phyloP scores from a whole-genome alignment of 768 basidiomycete species.

The Mycena galericulata region DNA sequence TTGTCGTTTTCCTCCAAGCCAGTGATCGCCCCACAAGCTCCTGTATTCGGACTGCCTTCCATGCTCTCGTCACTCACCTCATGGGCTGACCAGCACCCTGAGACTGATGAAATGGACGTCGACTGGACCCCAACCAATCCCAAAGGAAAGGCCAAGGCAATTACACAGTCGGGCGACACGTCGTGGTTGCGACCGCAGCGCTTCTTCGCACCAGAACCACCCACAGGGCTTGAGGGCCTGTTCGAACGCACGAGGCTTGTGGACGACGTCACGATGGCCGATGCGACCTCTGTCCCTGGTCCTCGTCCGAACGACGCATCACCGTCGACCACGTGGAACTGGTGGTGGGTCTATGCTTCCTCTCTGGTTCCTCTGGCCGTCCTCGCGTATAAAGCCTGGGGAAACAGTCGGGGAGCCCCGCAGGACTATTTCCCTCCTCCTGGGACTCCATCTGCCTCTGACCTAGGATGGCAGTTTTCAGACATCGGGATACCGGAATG shows the following conservation, averaged over 20 bases:
- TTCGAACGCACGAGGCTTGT: constrained; percentile 71
- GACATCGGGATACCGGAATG: constrained; percentile 14
- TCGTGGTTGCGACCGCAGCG: constrained; percentile 75
- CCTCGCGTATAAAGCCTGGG: constrained; percentile 42
- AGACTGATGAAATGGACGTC: constrained; percentile 70
- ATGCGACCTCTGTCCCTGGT: constrained; percentile 26
- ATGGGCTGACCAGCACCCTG: constrained; percentile 37
- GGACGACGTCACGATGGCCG: constrained; percentile 51
- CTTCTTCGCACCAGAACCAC: constrained; percentile 83
- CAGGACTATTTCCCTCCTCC: neutral
- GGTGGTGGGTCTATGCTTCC: constrained; percentile 51
- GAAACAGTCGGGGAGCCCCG: constrained; percentile 1
- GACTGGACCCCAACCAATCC: constrained; percentile 77
- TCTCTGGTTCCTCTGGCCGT: constrained; percentile 43
- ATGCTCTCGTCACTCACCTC: constrained; percentile 51
- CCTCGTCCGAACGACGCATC: neutral
- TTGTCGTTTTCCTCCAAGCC: constrained; percentile 77
- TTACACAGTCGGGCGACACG: constrained; percentile 48
- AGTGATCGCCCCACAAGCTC: constrained; percentile 56
- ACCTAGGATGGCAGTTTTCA: too few species aligned
- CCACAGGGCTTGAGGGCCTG: constrained; percentile 80
- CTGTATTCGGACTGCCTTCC: constrained; percentile 81
- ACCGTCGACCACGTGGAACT: constrained; percentile 43
- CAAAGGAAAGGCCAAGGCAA: constrained; percentile 39
- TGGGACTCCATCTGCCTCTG: too few species aligned